Evolutionary conservation across 768 basidiomycete species (phyloP).

Genomic region (Mycena alexandri): DNA sequence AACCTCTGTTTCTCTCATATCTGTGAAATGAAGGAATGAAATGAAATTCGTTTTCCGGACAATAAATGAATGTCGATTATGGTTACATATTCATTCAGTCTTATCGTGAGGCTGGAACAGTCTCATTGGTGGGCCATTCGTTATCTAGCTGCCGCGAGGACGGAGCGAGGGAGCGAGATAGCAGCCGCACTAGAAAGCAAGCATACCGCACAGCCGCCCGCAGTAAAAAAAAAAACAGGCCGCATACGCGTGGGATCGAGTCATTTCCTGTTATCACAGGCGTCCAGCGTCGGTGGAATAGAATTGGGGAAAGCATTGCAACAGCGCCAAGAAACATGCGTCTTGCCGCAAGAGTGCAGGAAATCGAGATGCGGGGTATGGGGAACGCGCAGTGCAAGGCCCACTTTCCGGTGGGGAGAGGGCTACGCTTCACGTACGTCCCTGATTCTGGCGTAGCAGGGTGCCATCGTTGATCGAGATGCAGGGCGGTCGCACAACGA

Average conservation of each 20-base stretch:
- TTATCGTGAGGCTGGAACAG: slow-evolving; percentile 19
- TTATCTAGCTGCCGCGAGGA: slow-evolving; percentile 34
- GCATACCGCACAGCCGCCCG: background rate
- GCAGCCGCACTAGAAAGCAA: no score
- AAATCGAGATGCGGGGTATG: background rate
- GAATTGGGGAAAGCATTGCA: background rate
- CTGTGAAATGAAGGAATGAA: no score
- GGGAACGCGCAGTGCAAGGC: background rate
- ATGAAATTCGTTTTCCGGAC: background rate
- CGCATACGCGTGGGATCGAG: slow-evolving; percentile 7
- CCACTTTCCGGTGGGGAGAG: background rate
- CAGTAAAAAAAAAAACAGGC: slow-evolving; percentile 27
- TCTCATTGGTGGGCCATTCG: background rate
- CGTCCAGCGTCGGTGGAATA: background rate
- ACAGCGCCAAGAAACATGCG: background rate
- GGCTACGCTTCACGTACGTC: background rate
- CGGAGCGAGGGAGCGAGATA: background rate
- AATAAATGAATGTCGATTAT: background rate
- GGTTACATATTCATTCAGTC: background rate
- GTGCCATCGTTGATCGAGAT: slow-evolving; percentile 18
- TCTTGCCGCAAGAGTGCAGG: background rate
- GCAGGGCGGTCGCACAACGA: background rate
- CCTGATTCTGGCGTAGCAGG: background rate
- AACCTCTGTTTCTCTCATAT: no score
- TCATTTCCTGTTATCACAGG: slow-evolving; percentile 14